Percentiles rank a stretch among this genome's conserved stretches.
These are phyloP conservation scores for Microglena sp. DNA, from an alignment of 139 green algal genomes.

Conservation along the genomic window DNA sequence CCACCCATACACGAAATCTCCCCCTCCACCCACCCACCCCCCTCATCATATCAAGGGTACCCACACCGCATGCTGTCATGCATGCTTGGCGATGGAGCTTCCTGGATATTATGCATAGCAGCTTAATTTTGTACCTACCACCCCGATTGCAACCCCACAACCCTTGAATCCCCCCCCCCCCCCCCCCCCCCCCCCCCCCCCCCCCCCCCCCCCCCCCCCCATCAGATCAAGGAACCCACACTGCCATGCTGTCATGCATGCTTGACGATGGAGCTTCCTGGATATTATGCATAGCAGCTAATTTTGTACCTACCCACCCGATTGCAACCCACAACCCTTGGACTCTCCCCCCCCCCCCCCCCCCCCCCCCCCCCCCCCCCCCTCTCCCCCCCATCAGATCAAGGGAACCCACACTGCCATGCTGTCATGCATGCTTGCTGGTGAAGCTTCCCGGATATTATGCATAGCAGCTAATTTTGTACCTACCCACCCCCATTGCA, in stretches of 20 bases:
- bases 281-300: background rate
- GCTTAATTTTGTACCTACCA: too few relatives aligned
- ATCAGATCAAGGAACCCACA: background rate
- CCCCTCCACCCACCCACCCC: background rate
- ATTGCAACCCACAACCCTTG: too few relatives aligned
- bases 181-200: too few relatives aligned
- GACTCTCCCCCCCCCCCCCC: too few relatives aligned
- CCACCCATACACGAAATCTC: background rate
- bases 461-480: too few relatives aligned
- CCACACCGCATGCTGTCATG: background rate
- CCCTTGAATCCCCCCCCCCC: too few relatives aligned
- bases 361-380: too few relatives aligned
- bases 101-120: background rate
- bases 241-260: background rate
- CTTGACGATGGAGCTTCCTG: background rate
- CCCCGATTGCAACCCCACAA: too few relatives aligned
- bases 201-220: too few relatives aligned
- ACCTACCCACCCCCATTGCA: too few relatives aligned
- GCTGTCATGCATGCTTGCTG: background rate
- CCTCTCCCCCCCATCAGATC: background rate
- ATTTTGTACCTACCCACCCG: too few relatives aligned
- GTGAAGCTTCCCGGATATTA: background rate
- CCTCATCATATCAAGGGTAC: background rate
- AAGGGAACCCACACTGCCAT: background rate
- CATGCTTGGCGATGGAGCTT: background rate